Evolutionary conservation across 176 grass and related monocot genomes (phyloP).

Genomic region (Zoysia japonica): DNA sequence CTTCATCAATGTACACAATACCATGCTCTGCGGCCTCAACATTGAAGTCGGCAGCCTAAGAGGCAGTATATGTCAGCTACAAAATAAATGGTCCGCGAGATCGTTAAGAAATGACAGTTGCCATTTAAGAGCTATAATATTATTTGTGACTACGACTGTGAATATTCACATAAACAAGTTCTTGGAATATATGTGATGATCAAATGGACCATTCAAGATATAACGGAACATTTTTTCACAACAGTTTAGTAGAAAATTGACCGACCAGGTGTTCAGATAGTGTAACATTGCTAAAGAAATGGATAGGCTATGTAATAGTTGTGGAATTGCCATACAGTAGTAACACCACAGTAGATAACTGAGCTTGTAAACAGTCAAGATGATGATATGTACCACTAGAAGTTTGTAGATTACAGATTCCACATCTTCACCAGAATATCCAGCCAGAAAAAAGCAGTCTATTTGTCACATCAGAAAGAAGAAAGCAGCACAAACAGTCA

Average conservation of each 20-base stretch:
- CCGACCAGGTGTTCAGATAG: neutral
- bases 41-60: constrained; percentile 68
- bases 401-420: constrained; percentile 67
- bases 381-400: constrained; percentile 46
- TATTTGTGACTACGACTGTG: constrained; percentile 2
- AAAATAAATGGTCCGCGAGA: neutral
- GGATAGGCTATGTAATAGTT: neutral
- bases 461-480: constrained; percentile 43
- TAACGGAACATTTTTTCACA: neutral
- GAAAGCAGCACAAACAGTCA: constrained; percentile 18
- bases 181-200: neutral
- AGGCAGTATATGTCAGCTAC: constrained; percentile 29
- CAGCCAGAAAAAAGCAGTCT: constrained; percentile 52
- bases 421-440: constrained; percentile 64
- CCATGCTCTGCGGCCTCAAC: constrained; percentile 54
- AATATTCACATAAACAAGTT: neutral
- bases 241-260: neutral
- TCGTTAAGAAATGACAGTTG: neutral
- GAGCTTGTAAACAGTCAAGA: constrained; percentile 9
- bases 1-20: constrained; percentile 82
- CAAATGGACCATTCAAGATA: neutral
- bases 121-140: neutral
- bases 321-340: neutral
- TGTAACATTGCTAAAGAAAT: constrained; percentile 4
- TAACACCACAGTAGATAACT: neutral